Percentiles rank a stretch among this genome's conserved stretches.
These are phyloP conservation scores for Coriolopsis trogii DNA, from an alignment of 1,284 basidiomycete genomes.

Conservation along the genomic window DNA sequence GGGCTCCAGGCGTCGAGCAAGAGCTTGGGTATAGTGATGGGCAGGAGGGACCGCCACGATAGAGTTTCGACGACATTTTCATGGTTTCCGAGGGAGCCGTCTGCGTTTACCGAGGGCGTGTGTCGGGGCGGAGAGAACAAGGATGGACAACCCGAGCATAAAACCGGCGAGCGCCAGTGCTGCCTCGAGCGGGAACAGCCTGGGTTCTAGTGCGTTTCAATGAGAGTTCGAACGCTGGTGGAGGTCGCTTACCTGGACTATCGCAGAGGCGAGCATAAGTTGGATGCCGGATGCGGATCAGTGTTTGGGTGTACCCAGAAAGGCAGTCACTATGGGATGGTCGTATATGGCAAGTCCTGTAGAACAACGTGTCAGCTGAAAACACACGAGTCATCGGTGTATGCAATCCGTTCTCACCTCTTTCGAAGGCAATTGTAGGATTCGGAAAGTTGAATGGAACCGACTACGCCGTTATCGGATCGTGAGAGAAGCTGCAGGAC, in stretches of 20 bases:
- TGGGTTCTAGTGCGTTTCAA: slow-evolving; percentile 7
- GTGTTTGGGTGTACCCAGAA: slow-evolving; percentile 5
- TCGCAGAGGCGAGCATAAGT: slow-evolving; percentile 4
- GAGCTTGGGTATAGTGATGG: slow-evolving; percentile 12
- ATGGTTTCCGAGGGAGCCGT: background rate
- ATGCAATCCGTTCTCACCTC: background rate
- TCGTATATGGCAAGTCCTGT: background rate
- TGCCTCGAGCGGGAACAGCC: background rate
- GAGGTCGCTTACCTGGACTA: background rate
- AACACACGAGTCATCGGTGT: background rate
- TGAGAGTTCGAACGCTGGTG: background rate
- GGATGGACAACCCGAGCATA: slow-evolving; percentile 13
- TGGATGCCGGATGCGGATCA: background rate
- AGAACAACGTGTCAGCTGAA: background rate
- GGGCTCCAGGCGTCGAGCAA: slow-evolving; percentile 11
- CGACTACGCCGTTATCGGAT: too few relatives aligned
- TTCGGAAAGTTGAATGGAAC: background rate
- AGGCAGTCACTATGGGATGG: slow-evolving; percentile 6
- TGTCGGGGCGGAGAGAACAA: slow-evolving; percentile 5
- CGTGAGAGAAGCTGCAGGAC: too few relatives aligned
- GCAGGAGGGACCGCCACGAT: background rate
- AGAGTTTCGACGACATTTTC: background rate
- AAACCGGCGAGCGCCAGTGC: background rate
- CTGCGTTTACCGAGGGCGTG: background rate
- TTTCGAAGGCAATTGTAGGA: background rate